Evolutionary conservation across 73 alveolate genomes (phyloP).

Genomic region (Vitrella brassicaformis): DNA sequence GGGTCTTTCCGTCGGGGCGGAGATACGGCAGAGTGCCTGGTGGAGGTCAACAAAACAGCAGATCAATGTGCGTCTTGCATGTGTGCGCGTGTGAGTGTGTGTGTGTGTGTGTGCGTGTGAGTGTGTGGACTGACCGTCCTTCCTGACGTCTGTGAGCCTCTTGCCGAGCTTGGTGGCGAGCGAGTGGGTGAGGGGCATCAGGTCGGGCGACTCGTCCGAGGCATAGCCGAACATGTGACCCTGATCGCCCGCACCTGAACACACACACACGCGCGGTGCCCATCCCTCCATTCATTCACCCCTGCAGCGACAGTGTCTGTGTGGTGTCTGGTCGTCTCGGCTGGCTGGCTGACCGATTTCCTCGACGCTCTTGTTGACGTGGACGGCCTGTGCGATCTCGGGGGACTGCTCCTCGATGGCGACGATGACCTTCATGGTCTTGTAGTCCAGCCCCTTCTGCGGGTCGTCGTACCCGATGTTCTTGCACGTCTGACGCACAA

Average conservation of each 20-base stretch:
- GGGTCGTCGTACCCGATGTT: constrained; percentile 86
- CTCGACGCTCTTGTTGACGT: constrained; percentile 72
- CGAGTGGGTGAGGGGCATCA: constrained; percentile 88
- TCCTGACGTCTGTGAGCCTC: constrained; percentile 78
- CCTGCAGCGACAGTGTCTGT: not conserved
- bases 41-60: too few relatives aligned
- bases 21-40: constrained; percentile 75
- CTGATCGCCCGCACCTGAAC: constrained; percentile 99
- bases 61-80: too few relatives aligned
- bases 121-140: too few relatives aligned
- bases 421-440: constrained; percentile 66
- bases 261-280: too few relatives aligned
- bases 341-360: constrained; percentile 54
- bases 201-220: constrained; percentile 81
- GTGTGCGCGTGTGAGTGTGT: too few relatives aligned
- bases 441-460: constrained; percentile 85
- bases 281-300: too few relatives aligned
- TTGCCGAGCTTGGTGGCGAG: constrained; percentile 72
- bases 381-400: constrained; percentile 89
- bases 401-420: constrained; percentile 73
- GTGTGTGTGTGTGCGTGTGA: too few relatives aligned
- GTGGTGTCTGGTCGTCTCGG: not conserved
- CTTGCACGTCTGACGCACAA: constrained; percentile 77
- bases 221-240: constrained; percentile 99
- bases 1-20: constrained; percentile 97